Conservation (phyloP, 2,329 filamentous ascomycete genomes). For the Colletotrichum liaoningense region DNA sequence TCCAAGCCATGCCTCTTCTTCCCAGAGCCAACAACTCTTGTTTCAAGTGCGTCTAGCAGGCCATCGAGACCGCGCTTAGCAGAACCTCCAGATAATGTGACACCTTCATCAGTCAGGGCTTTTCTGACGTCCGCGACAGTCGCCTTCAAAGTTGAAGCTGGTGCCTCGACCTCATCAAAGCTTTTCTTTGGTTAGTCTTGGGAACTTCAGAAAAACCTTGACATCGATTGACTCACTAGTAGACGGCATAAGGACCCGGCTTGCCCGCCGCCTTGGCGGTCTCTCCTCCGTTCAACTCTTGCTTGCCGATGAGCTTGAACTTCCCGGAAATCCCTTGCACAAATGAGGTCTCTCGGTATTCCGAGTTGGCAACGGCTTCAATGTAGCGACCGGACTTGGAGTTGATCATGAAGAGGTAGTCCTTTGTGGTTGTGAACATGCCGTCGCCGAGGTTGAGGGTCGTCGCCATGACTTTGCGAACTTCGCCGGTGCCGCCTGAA, state of each 20-base stretch:
- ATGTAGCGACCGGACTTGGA: neutral
- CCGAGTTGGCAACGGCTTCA: neutral
- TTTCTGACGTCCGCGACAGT: neutral
- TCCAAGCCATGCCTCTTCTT: neutral
- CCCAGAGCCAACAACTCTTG: neutral
- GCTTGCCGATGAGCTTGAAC: neutral
- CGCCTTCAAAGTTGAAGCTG: neutral
- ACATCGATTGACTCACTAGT: neutral
- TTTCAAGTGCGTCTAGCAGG: neutral
- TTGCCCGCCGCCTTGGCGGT: neutral
- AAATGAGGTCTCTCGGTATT: neutral
- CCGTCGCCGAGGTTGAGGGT: neutral
- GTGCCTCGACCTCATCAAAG: neutral
- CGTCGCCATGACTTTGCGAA: neutral
- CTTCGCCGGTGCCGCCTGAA: neutral
- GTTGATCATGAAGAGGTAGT: neutral
- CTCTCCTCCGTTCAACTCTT: neutral
- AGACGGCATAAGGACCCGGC: neutral
- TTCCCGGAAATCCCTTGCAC: neutral
- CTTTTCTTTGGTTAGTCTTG: neutral
- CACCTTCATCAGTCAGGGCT: neutral
- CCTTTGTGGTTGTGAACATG: neutral
- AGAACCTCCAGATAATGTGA: neutral
- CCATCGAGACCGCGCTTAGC: neutral
- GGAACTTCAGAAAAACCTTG: neutral